phyloP scores from a whole-genome alignment of 352 stramenopile species.

The Globisporangium viniferum region DNA sequence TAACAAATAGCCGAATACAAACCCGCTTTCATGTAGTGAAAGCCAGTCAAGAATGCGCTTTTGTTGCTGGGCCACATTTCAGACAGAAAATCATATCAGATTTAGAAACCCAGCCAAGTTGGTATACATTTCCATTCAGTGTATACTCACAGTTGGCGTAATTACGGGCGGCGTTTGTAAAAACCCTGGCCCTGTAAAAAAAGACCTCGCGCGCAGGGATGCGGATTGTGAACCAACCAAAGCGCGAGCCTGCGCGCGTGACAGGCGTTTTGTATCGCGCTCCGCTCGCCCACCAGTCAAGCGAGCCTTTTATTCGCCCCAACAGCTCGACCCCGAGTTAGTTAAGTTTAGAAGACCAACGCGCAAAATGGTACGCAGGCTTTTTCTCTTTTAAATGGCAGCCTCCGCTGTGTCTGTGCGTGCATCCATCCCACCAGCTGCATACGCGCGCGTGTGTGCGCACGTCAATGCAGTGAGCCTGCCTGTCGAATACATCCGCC shows the following conservation, averaged over 20 bases:
- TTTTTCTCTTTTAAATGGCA: slow-evolving; percentile 4
- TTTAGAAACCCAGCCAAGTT: no score
- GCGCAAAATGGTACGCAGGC: slow-evolving; percentile 72
- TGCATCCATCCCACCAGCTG: not conserved
- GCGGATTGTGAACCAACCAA: slow-evolving; percentile 39
- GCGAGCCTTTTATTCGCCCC: slow-evolving; percentile 19
- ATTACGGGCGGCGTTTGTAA: slow-evolving; percentile 9
- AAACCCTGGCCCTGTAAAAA: not conserved
- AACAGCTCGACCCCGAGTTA: slow-evolving; percentile 33
- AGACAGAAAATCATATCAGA: no score
- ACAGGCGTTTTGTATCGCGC: slow-evolving; percentile 33
- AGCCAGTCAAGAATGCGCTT: no score
- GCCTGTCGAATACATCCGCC: not conserved
- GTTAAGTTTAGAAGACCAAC: slow-evolving; percentile 90
- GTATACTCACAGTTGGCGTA: not conserved
- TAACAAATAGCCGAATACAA: no score
- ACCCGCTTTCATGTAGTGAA: no score
- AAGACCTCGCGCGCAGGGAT: not conserved
- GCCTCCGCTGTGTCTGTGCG: not conserved
- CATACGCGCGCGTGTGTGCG: not conserved
- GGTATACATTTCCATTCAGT: no score
- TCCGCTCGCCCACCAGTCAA: slow-evolving; percentile 29
- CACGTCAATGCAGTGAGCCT: not conserved
- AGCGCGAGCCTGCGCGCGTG: slow-evolving; percentile 15
- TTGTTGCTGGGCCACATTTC: no score